phyloP scores from a whole-genome alignment of 129 eudicot genomes.

The Logfia minima region DNA sequence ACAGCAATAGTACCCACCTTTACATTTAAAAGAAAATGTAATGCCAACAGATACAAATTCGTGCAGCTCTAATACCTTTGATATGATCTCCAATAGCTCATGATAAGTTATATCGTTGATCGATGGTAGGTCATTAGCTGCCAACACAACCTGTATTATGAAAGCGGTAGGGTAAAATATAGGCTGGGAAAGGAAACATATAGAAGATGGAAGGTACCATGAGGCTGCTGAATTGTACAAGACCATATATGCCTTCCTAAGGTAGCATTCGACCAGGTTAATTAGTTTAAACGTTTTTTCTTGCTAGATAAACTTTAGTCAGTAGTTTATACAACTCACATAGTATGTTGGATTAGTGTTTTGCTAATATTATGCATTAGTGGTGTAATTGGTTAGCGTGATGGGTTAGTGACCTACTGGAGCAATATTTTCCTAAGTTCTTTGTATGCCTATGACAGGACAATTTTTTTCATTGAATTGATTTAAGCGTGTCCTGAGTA shows the following conservation, averaged over 20 bases:
- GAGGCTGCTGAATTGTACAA: not conserved
- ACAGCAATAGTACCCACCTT: not conserved
- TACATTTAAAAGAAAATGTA: not conserved
- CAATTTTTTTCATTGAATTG: no score
- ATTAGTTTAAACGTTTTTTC: not conserved
- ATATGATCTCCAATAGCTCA: conserved; percentile 76
- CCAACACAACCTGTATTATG: conserved; percentile 80
- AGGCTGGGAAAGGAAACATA: not conserved
- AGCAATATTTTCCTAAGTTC: not conserved
- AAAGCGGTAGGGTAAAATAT: conserved; percentile 14
- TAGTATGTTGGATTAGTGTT: not conserved
- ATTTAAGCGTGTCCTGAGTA: no score
- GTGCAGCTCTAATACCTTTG: conserved; percentile 52
- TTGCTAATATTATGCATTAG: not conserved
- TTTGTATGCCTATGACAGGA: not conserved
- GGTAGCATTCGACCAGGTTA: not conserved
- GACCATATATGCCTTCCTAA: not conserved
- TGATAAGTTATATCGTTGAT: conserved; percentile 87
- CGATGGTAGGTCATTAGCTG: conserved; percentile 95
- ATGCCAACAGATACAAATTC: not conserved
- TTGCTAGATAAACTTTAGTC: not conserved
- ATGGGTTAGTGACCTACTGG: not conserved
- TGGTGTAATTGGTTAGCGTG: no score
- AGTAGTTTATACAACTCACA: not conserved
- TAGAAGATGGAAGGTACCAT: not conserved